phyloP scores from a whole-genome alignment of 352 stramenopile genomes.

The Phytophthora multivora region DNA sequence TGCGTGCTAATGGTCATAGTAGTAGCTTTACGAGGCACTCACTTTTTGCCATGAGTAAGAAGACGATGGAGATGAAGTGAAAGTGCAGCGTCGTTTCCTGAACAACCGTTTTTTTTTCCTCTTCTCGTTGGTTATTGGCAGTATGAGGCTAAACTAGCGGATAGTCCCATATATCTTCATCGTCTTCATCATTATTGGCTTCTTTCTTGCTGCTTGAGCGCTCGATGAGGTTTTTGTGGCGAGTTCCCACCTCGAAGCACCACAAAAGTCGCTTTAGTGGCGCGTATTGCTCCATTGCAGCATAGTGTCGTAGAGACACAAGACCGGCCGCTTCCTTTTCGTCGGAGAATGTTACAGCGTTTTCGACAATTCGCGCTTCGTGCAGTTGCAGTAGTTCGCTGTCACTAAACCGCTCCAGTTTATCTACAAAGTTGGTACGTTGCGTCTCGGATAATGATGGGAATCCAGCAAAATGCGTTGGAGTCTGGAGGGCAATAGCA shows the following conservation, averaged over 20 bases:
- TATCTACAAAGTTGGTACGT: conserved; percentile 73
- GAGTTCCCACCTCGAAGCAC: conserved; percentile 49
- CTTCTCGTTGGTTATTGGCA: conserved; percentile 6
- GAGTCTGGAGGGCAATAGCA: conserved; percentile 5
- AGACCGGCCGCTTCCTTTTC: conserved; percentile 39
- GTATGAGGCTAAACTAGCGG: conserved; percentile 31
- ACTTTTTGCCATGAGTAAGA: neutral
- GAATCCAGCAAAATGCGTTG: conserved; percentile 40
- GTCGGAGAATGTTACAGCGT: conserved; percentile 17
- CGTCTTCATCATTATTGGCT: conserved; percentile 32
- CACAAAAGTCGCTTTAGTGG: conserved; percentile 67
- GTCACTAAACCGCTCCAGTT: conserved; percentile 64
- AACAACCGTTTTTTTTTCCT: conserved; percentile 14
- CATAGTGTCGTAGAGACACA: conserved; percentile 61
- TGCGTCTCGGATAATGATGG: conserved; percentile 43
- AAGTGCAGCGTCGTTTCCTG: conserved; percentile 1
- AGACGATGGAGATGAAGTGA: neutral
- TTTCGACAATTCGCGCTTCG: conserved; percentile 45
- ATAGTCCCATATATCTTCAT: conserved; percentile 72
- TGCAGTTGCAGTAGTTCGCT: conserved; percentile 50
- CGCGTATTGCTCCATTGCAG: conserved; percentile 49
- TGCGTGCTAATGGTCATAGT: too few species aligned
- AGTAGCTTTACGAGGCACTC: neutral
- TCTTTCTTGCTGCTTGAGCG: conserved; percentile 13
- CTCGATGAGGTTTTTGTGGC: conserved; percentile 32